Evolutionary conservation across 2,329 filamentous ascomycete species (phyloP).

Genomic region (Plenodomus tracheiphilus): DNA sequence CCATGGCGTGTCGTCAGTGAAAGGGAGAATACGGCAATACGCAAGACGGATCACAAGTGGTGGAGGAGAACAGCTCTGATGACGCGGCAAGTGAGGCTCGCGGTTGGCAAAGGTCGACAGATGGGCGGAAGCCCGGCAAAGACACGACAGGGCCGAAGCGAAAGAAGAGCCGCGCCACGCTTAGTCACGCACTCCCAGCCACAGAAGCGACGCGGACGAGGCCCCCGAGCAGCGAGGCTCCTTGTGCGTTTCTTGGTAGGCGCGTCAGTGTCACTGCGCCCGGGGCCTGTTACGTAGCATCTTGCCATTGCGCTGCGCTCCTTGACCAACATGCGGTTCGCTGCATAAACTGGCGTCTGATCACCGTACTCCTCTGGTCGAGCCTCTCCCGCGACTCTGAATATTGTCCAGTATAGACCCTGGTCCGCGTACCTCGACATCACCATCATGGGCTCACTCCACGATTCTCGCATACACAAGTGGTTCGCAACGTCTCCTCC

Average conservation of each 20-base stretch:
- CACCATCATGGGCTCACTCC: slow-evolving; percentile 53
- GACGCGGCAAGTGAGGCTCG: slow-evolving; percentile 28
- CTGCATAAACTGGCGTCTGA: slow-evolving; percentile 5
- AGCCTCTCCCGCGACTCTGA: neutral
- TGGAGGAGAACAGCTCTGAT: slow-evolving; percentile 20
- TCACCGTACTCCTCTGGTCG: neutral
- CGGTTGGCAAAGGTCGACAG: slow-evolving; percentile 15
- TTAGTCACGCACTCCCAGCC: slow-evolving; percentile 15
- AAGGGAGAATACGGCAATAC: slow-evolving; percentile 1
- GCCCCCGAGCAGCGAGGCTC: slow-evolving; percentile 11
- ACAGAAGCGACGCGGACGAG: slow-evolving; percentile 6
- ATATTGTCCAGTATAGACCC: slow-evolving; percentile 5
- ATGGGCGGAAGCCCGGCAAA: slow-evolving; percentile 19
- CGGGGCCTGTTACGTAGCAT: slow-evolving; percentile 36
- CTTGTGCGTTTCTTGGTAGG: slow-evolving; percentile 26
- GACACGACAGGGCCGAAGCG: slow-evolving; percentile 7
- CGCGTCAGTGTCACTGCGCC: slow-evolving; percentile 38
- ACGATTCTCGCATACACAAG: slow-evolving; percentile 64
- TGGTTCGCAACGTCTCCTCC: slow-evolving; percentile 90
- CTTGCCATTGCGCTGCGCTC: slow-evolving; percentile 26
- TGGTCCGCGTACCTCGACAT: slow-evolving; percentile 15
- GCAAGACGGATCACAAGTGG: slow-evolving; percentile 2
- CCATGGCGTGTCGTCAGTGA: slow-evolving; percentile 27
- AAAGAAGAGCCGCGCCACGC: slow-evolving; percentile 12
- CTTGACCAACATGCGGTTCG: slow-evolving; percentile 27